Conservation (phyloP, 169 alveolate species). For the Plasmodium knowlesi region DNA sequence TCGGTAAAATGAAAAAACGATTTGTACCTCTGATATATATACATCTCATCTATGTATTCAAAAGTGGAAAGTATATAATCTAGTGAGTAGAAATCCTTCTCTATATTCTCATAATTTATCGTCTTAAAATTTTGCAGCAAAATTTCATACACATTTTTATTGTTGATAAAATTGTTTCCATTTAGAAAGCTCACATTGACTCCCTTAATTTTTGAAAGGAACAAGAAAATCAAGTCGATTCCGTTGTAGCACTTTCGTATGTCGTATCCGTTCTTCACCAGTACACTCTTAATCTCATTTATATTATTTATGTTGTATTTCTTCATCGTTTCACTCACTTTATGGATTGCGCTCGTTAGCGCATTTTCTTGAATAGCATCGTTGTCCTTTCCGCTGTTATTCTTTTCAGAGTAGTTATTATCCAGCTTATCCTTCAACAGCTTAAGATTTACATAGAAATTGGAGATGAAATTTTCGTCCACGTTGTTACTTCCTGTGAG, state of each 20-base stretch:
- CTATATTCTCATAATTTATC: conserved; percentile 10
- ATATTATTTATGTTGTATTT: conserved; percentile 52
- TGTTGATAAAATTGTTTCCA: conserved; percentile 23
- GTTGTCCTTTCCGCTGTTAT: background rate
- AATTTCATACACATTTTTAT: conserved; percentile 46
- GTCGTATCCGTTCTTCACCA: conserved; percentile 49
- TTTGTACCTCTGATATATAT: conserved; percentile 33
- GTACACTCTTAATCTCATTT: conserved; percentile 38
- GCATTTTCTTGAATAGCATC: background rate
- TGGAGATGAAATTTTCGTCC: conserved; percentile 42
- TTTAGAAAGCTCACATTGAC: conserved; percentile 36
- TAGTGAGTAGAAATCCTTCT: conserved; percentile 22
- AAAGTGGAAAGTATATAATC: conserved; percentile 29
- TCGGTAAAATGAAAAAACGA: conserved; percentile 46
- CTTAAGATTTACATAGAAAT: conserved; percentile 38
- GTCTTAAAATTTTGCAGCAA: conserved; percentile 14
- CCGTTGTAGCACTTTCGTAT: conserved; percentile 55
- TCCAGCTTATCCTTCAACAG: conserved; percentile 17
- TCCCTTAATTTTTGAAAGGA: conserved; percentile 52
- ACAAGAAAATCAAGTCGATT: conserved; percentile 49
- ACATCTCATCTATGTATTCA: conserved; percentile 46
- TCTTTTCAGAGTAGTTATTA: background rate
- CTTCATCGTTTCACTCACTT: conserved; percentile 40
- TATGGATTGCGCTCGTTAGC: background rate
- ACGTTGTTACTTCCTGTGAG: background rate